These are phyloP conservation scores for Balakata baccata DNA, from an alignment of 345 rosid genomes.

Conservation along the genomic window DNA sequence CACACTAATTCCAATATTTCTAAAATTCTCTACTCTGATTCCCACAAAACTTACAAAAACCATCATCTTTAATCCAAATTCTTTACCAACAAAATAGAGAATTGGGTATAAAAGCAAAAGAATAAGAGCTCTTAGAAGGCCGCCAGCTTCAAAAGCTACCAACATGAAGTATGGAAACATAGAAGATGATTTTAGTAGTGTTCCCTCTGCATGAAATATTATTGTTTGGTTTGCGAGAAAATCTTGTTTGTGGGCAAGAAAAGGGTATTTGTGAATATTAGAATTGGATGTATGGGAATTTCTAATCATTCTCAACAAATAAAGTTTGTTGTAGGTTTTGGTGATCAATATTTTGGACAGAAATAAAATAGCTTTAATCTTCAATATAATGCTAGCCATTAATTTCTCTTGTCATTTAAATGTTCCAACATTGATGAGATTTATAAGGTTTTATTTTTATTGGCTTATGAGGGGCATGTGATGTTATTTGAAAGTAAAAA, in stretches of 20 bases:
- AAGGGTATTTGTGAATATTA: not conserved
- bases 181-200: slow-evolving; percentile 44
- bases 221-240: slow-evolving; percentile 14
- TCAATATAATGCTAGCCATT: not conserved
- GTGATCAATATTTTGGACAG: not conserved
- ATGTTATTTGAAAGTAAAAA: no score
- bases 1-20: slow-evolving; percentile 42
- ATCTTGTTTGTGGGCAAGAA: not conserved
- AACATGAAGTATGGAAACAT: slow-evolving; percentile 64
- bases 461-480: no score
- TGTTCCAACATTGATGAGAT: no score
- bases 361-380: not conserved
- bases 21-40: slow-evolving; percentile 34
- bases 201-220: slow-evolving; percentile 51
- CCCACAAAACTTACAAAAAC: slow-evolving; percentile 53
- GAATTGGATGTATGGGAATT: not conserved
- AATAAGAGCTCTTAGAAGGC: slow-evolving; percentile 42
- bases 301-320: not conserved
- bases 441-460: no score
- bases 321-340: not conserved
- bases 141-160: slow-evolving; percentile 66
- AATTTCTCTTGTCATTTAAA: no score
- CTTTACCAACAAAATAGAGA: slow-evolving; percentile 35
- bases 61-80: slow-evolving; percentile 42
- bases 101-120: slow-evolving; percentile 53